Evolutionary conservation across 257 asterid species (phyloP).

Genomic region (Solanum peruvianum): DNA sequence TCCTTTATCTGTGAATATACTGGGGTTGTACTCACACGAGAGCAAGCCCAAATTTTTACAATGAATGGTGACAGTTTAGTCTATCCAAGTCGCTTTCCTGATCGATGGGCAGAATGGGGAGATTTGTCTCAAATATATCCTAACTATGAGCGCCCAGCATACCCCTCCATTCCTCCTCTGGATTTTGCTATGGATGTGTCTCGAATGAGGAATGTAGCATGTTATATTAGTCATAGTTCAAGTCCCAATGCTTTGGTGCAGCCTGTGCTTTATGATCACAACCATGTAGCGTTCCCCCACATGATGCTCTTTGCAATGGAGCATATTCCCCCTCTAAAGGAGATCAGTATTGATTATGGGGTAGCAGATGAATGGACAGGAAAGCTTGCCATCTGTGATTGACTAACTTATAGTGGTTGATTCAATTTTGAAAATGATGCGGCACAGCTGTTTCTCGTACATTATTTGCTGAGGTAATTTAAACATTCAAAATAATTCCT

Average conservation of each 20-base stretch:
- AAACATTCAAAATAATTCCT: background rate
- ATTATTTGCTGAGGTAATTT: conserved; percentile 26
- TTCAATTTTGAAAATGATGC: conserved; percentile 4
- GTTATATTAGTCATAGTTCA: conserved; percentile 79
- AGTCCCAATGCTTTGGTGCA: conserved; percentile 73
- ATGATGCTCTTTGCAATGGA: conserved; percentile 89
- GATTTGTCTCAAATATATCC: conserved; percentile 45
- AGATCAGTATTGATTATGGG: conserved; percentile 80
- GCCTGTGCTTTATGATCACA: conserved; percentile 72
- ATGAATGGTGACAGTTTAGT: conserved; percentile 85
- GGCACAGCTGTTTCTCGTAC: background rate
- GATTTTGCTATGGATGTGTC: conserved; percentile 90
- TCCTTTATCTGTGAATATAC: conserved; percentile 83
- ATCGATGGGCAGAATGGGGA: conserved; percentile 88
- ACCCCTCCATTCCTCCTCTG: conserved; percentile 62
- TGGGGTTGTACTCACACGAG: conserved; percentile 77
- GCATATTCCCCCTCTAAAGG: conserved; percentile 83
- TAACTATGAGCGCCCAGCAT: conserved; percentile 42
- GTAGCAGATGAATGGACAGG: conserved; percentile 61
- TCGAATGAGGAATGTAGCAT: conserved; percentile 74
- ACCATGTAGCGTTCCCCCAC: conserved; percentile 61
- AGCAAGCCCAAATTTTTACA: conserved; percentile 57
- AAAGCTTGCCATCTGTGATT: conserved; percentile 70
- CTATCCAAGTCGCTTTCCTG: conserved; percentile 64
- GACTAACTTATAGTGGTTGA: conserved; percentile 8